Evolutionary conservation across 257 asterid genomes (phyloP), one percentile per base, ranked within the genome.

Genomic region (Plectranthus barbatus): DNA sequence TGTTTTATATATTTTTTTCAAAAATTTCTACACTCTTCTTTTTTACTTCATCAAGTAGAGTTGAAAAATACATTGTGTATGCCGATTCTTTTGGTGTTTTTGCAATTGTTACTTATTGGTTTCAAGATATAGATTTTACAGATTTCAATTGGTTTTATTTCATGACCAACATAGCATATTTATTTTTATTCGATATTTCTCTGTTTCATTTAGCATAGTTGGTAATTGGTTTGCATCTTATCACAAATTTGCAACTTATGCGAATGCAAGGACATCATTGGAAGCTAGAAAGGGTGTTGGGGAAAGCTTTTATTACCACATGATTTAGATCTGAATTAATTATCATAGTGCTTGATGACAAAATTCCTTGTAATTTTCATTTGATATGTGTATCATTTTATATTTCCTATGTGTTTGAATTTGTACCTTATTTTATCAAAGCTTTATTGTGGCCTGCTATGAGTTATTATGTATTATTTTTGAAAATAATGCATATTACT

Each of bases 231-330:
- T 40, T 56, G 53, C 37, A 33, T 54, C 46, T 58, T 54, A 60
- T 33, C 33, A 31, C 42, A 3, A 6, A 77, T 86, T 86, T 57
- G 97, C 97, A 7, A 90, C 97, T n/a, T 90, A 83, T 75, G 97
- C 97, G 50, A 90, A 90, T 73, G 97, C 97, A 29, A 77, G 97
- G 78, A 90, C 97, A 56, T 86, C 97, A 8, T 33, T 90, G 72
- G 97, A 90, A 80, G 97, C 97, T 0, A 81, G 97, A 49, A 86
- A 84, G 78, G 95, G 97, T 56, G 95, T 90, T 42, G 89, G 89
- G n/a, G 54, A 80, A 80, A 67, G 89, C 89, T 62, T 83, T 83
- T 67, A 83, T 83, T 21, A n/a, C 24, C 0, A 86, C 90, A 56
- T n/a, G n/a, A n/a, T 83, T 83, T 37, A 77, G 90, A 60, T 77